phyloP scores from a whole-genome alignment of 495 filamentous ascomycete genomes.

The Hypoxylon rickii region DNA sequence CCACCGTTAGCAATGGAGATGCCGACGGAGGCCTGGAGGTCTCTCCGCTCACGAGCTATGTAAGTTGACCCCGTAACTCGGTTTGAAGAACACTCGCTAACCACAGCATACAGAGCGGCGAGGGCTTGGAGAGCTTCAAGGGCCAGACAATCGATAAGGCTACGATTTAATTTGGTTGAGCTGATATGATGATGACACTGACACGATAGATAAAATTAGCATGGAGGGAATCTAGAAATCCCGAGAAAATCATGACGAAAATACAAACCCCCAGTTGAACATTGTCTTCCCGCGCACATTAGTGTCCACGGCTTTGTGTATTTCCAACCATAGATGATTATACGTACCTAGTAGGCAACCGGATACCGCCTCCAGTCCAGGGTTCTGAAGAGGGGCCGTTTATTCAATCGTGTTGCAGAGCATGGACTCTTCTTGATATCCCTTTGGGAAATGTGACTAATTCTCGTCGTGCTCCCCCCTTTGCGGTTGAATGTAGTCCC shows the following conservation, averaged over 20 bases:
- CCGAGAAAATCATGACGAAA: background rate
- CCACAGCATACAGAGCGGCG: conserved; percentile 69
- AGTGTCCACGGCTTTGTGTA: no score
- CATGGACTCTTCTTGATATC: no score
- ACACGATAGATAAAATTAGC: conserved; percentile 5
- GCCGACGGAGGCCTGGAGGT: conserved; percentile 80
- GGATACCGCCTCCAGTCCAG: no score
- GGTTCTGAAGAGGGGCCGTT: no score
- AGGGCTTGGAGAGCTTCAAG: conserved; percentile 80
- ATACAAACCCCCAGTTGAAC: background rate
- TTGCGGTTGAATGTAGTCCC: no score
- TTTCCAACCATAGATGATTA: no score
- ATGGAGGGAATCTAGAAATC: background rate
- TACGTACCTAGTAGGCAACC: no score
- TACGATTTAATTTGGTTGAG: no score
- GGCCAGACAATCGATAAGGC: conserved; percentile 76
- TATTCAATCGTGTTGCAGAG: no score
- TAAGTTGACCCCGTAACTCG: conserved; percentile 55
- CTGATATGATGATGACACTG: background rate
- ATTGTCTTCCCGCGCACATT: no score
- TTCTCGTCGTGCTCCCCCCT: no score
- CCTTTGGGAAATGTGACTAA: no score
- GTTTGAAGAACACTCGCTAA: conserved; percentile 36
- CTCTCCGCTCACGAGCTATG: conserved; percentile 92
- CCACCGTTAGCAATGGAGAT: conserved; percentile 71